phyloP scores from a whole-genome alignment of 805 yeast species.

The Ogataea trehalophila region DNA sequence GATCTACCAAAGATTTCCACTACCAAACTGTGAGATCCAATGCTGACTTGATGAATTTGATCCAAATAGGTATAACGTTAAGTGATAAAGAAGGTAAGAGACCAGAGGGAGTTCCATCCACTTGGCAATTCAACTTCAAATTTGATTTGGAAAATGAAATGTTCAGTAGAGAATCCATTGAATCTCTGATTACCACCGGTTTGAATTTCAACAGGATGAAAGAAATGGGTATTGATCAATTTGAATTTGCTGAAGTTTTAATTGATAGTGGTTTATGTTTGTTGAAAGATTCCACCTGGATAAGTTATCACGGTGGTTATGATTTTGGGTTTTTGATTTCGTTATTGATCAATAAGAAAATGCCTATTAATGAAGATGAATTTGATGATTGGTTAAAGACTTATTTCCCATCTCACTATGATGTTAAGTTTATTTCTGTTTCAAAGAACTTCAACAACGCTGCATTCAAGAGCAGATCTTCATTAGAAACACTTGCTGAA shows the following conservation, averaged over 20 bases:
- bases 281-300: slow-evolving; percentile 72
- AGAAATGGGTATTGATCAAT: slow-evolving; percentile 70
- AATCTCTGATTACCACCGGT: slow-evolving; percentile 75
- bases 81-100: slow-evolving; percentile 65
- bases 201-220: slow-evolving; percentile 73
- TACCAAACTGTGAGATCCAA: slow-evolving; percentile 92
- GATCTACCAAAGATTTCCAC: slow-evolving; percentile 87
- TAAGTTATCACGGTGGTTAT: slow-evolving; percentile 89
- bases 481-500: slow-evolving; percentile 63
- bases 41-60: slow-evolving; percentile 78
- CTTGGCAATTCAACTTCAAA: slow-evolving; percentile 96
- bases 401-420: slow-evolving; percentile 80
- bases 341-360: slow-evolving; percentile 63
- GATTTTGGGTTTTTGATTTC: slow-evolving; percentile 88
- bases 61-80: slow-evolving; percentile 80
- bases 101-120: slow-evolving; percentile 60
- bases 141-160: slow-evolving; percentile 75
- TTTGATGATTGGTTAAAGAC: slow-evolving; percentile 65
- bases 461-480: slow-evolving; percentile 31
- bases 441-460: slow-evolving; percentile 18
- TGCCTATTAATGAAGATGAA: slow-evolving; percentile 79
- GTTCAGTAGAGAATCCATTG: slow-evolving; percentile 83
- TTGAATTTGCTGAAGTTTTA: slow-evolving; percentile 77
- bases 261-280: slow-evolving; percentile 83
- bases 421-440: slow-evolving; percentile 56